Evolutionary conservation across 192 early-diverging fungal genomes (phyloP).

Genomic region (Coemansia pectinata): DNA sequence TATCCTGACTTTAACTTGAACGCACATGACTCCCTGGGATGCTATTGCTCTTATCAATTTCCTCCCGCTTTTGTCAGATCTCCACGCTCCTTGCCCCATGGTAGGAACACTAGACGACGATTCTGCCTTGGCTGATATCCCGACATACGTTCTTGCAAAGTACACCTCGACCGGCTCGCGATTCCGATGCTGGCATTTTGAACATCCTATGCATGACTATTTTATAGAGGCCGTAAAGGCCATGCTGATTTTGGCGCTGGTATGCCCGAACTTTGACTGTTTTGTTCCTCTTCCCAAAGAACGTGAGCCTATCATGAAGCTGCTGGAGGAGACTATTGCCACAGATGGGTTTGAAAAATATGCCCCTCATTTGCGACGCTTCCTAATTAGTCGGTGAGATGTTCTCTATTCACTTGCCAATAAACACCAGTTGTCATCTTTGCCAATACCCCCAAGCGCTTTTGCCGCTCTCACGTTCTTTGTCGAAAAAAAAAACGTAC

Average conservation of each 20-base stretch:
- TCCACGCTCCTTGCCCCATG: background rate
- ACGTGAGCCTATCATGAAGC: background rate
- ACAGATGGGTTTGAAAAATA: background rate
- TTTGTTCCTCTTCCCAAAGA: too few relatives aligned
- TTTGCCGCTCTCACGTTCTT: background rate
- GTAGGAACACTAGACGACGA: background rate
- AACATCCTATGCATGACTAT: background rate
- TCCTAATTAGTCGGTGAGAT: background rate
- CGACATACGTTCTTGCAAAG: background rate
- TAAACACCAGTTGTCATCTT: background rate
- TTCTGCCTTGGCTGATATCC: background rate
- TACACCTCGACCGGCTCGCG: background rate
- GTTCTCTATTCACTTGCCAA: background rate
- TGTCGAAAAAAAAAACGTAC: background rate
- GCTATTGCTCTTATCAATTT: background rate
- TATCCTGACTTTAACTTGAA: background rate
- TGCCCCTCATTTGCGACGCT: background rate
- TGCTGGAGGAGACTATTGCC: background rate
- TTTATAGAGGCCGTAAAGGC: background rate
- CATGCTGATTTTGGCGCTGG: background rate
- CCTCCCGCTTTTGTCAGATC: background rate
- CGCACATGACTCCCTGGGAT: background rate
- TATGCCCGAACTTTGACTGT: too few relatives aligned
- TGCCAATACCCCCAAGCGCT: background rate
- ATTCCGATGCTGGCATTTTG: background rate